These are phyloP conservation scores for Dendrobium chrysotoxum DNA, from an alignment of 106 monocot genomes.

Conservation along the genomic window DNA sequence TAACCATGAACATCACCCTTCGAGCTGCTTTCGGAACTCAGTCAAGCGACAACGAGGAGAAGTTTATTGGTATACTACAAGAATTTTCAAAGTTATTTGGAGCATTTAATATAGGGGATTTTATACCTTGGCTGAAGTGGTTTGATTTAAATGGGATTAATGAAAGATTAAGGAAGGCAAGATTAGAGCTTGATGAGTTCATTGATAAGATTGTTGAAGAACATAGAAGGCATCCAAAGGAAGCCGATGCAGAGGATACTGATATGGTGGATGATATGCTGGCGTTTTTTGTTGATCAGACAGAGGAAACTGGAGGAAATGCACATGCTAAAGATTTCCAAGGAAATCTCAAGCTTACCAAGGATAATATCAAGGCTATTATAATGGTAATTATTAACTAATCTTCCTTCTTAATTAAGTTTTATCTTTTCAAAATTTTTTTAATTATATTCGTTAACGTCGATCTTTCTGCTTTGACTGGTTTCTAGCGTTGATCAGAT, in stretches of 20 bases:
- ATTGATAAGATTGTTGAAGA: constrained; percentile 83
- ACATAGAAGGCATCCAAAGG: constrained; percentile 53
- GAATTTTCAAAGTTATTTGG: constrained; percentile 92
- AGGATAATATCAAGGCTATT: constrained; percentile 87
- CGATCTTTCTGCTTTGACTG: too few species aligned
- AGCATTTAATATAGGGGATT: constrained; percentile 80
- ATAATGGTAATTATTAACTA: constrained; percentile 66
- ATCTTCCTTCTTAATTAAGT: not conserved
- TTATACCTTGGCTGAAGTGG: constrained; percentile 73
- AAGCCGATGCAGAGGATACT: constrained; percentile 31
- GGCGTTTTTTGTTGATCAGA: constrained; percentile 38
- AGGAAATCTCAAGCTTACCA: constrained; percentile 45
- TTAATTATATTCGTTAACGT: too few species aligned
- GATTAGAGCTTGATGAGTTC: constrained; percentile 50
- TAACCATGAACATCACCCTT: constrained; percentile 75
- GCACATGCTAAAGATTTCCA: constrained; percentile 20
- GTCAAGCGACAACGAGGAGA: constrained; percentile 28
- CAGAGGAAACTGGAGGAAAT: not conserved
- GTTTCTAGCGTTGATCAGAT: too few species aligned
- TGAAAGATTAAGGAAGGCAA: constrained; percentile 36
- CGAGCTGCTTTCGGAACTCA: constrained; percentile 72
- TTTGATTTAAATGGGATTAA: constrained; percentile 65
- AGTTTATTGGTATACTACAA: constrained; percentile 68
- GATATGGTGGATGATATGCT: constrained; percentile 99
- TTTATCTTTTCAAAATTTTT: not conserved